Evolutionary conservation across 345 rosid species (phyloP).

Genomic region (Boechera divaricarpa): DNA sequence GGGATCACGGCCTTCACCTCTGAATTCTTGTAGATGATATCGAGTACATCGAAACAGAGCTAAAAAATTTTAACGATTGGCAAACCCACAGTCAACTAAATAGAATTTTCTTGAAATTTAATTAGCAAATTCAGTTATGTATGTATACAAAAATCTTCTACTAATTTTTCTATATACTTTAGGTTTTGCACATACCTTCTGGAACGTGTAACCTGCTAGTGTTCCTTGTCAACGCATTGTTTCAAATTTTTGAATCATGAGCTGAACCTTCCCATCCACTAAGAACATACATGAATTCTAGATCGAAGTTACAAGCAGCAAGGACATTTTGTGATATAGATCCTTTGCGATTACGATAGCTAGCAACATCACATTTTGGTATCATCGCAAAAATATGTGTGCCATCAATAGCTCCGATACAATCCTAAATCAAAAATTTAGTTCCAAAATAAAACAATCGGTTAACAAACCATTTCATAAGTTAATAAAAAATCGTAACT

Average conservation of each 20-base stretch:
- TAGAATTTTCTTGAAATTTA: not conserved
- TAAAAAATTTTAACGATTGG: not conserved
- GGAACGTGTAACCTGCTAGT: not conserved
- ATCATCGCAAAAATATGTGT: constrained; percentile 22
- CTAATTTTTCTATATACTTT: not conserved
- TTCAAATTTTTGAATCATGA: constrained; percentile 9
- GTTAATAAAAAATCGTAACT: too few species aligned
- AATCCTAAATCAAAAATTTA: not conserved
- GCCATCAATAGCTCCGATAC: not conserved
- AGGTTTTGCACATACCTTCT: not conserved
- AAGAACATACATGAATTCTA: constrained; percentile 1
- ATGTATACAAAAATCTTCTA: not conserved
- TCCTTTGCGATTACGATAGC: constrained; percentile 12
- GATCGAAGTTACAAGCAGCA: constrained; percentile 26
- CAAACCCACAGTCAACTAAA: constrained; percentile 17
- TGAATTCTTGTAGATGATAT: constrained; percentile 2
- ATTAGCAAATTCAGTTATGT: not conserved
- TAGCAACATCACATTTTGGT: not conserved
- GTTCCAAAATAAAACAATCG: too few species aligned
- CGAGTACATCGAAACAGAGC: not conserved
- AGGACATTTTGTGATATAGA: constrained; percentile 16
- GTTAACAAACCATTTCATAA: too few species aligned
- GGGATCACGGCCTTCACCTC: not conserved
- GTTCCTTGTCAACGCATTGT: constrained; percentile 1
- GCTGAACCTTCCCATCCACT: constrained; percentile 13